Evolutionary conservation across 306 rosid species (phyloP).

Genomic region (Vigna mungo): DNA sequence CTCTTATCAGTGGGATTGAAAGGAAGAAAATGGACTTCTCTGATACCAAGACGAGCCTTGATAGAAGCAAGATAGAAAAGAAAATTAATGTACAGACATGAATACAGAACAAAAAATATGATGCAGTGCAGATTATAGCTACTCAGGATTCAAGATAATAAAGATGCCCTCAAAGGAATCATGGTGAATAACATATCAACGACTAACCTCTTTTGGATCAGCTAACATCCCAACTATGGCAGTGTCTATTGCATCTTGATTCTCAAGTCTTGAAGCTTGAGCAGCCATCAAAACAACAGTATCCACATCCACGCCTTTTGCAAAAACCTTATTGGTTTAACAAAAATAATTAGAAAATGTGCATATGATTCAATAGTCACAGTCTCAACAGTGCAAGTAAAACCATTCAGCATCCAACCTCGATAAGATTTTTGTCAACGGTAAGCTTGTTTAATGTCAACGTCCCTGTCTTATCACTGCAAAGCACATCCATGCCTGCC

Average conservation of each 20-base stretch:
- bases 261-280: conserved; percentile 86
- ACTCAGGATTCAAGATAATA: conserved; percentile 15
- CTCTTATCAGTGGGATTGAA: conserved; percentile 94
- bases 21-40: conserved; percentile 92
- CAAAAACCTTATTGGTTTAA: conserved; percentile 62
- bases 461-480: conserved; percentile 96
- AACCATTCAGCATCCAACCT: conserved; percentile 58
- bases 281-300: conserved; percentile 93
- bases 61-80: conserved; percentile 38
- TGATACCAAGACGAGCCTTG: conserved; percentile 89
- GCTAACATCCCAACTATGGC: conserved; percentile 95
- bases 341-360: conserved; percentile 25
- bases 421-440: conserved; percentile 85
- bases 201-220: conserved; percentile 86
- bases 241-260: conserved; percentile 90
- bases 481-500: conserved; percentile 99
- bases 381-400: background rate
- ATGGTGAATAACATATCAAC: background rate
- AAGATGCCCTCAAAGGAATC: background rate
- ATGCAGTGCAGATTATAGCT: background rate
- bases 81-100: background rate
- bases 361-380: background rate
- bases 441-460: conserved; percentile 79
- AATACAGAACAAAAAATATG: conserved; percentile 6
- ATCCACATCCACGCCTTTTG: conserved; percentile 85